Conservation (phyloP, 805 yeast species). For the Zygosaccharomyces pseudorouxii region DNA sequence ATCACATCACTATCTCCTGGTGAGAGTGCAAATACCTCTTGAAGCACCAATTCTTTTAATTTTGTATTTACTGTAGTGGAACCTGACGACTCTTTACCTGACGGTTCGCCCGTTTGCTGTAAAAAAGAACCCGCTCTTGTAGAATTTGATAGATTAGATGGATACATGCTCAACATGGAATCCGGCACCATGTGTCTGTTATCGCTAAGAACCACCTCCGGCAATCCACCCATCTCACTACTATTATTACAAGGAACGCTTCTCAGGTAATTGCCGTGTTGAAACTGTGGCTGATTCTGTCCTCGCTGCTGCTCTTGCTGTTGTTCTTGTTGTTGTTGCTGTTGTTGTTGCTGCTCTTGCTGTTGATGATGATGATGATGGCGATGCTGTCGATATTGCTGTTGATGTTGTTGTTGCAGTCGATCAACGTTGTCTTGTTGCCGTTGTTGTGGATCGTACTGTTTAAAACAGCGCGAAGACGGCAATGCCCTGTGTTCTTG, state of each 20-base stretch:
- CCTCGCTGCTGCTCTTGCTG: constrained; percentile 5
- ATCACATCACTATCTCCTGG: neutral
- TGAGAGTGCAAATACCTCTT: constrained; percentile 58
- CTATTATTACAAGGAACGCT: neutral
- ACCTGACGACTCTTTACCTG: constrained; percentile 24
- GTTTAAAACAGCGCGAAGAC: constrained; percentile 6
- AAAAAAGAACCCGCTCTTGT: constrained; percentile 30
- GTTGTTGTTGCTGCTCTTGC: constrained; percentile 8
- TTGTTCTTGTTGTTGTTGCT: neutral
- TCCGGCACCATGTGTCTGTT: constrained; percentile 89
- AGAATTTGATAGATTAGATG: constrained; percentile 40
- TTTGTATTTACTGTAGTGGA: constrained; percentile 68
- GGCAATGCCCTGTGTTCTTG: neutral
- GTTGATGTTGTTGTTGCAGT: constrained; percentile 3
- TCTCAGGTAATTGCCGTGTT: neutral
- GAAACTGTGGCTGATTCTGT: neutral
- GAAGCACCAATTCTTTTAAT: constrained; percentile 62
- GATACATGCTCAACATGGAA: constrained; percentile 62
- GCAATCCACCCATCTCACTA: constrained; percentile 13
- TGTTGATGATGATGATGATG: neutral
- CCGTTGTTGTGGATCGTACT: constrained; percentile 11
- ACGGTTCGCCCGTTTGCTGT: constrained; percentile 24
- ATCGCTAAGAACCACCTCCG: constrained; percentile 85
- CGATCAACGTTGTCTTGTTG: constrained; percentile 8
- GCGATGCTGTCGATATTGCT: neutral